Conservation (phyloP, 169 alveolate species). For the Theileria luwenshuni region DNA sequence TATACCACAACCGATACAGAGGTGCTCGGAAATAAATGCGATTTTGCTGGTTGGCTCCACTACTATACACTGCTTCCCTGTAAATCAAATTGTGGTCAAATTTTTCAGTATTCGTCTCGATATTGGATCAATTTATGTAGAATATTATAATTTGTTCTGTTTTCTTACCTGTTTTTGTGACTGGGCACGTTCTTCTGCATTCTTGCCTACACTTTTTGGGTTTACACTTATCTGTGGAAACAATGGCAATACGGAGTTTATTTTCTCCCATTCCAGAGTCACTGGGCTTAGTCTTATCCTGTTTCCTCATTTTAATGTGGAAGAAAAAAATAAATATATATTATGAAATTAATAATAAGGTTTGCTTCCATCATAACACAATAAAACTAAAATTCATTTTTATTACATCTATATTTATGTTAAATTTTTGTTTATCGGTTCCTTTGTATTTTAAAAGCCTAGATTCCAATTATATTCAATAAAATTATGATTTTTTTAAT, state of each 20-base stretch:
- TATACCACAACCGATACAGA: slow-evolving; percentile 99
- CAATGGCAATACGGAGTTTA: slow-evolving; percentile 96
- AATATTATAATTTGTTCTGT: too few species aligned
- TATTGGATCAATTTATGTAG: too few species aligned
- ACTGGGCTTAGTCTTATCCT: slow-evolving; percentile 66
- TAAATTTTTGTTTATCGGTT: background rate
- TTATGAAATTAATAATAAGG: background rate
- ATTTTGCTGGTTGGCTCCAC: slow-evolving; percentile 92
- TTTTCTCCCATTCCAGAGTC: slow-evolving; percentile 84
- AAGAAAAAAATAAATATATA: slow-evolving; percentile 18
- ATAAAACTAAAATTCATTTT: slow-evolving; percentile 3
- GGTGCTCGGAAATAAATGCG: slow-evolving; percentile 94
- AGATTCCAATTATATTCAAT: background rate
- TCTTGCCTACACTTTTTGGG: slow-evolving; percentile 97
- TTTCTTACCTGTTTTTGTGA: slow-evolving; percentile 62
- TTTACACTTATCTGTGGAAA: slow-evolving; percentile 96
- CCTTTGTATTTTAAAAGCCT: background rate
- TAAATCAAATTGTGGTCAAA: background rate
- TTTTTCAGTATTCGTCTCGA: too few species aligned
- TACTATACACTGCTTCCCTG: slow-evolving; percentile 97
- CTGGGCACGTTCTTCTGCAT: slow-evolving; percentile 90
- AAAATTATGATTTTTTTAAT: too few species aligned
- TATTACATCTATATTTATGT: background rate
- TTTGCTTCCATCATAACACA: background rate
- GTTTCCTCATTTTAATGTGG: slow-evolving; percentile 49